A percentile compares a stretch with the other conserved stretches of the same genome.
Evolutionary conservation across 768 basidiomycete genomes (phyloP).

Genomic region (Russula lepida): DNA sequence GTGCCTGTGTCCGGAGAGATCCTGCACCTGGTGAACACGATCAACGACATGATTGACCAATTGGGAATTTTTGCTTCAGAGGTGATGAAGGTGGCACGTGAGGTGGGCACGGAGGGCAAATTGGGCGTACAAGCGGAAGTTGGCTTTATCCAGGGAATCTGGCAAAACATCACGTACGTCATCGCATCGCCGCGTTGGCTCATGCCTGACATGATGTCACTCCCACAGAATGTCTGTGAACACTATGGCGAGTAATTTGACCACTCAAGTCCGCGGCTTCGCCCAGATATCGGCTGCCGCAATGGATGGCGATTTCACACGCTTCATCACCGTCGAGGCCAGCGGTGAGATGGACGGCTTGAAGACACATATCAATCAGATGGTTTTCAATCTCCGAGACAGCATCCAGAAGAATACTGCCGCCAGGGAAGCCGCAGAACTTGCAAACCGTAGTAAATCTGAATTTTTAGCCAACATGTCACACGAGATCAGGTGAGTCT

Average conservation of each 20-base stretch:
- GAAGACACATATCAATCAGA: constrained; percentile 98
- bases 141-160: constrained; percentile 93
- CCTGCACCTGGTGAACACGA: constrained; percentile 91
- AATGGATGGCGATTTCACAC: constrained; percentile 97
- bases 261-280: constrained; percentile 95
- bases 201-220: constrained; percentile 8
- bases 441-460: constrained; percentile 94
- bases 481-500: constrained; percentile 76
- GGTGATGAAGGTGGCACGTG: constrained; percentile 92
- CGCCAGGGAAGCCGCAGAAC: constrained; percentile 92
- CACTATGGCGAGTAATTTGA: constrained; percentile 93
- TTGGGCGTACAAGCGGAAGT: constrained; percentile 96
- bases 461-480: constrained; percentile 99
- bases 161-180: constrained; percentile 96
- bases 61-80: constrained; percentile 66
- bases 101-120: constrained; percentile 99
- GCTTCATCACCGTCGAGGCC: constrained; percentile 98
- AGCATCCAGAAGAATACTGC: constrained; percentile 90
- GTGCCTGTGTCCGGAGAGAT: constrained; percentile 95
- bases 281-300: constrained; percentile 98
- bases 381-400: constrained; percentile 96
- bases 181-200: background rate
- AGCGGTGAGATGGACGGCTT: constrained; percentile 98
- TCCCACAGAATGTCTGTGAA: constrained; percentile 78
- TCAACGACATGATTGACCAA: constrained; percentile 81